Evolutionary conservation across 2,329 filamentous ascomycete species (phyloP).

Genomic region (Colletotrichum salicis): DNA sequence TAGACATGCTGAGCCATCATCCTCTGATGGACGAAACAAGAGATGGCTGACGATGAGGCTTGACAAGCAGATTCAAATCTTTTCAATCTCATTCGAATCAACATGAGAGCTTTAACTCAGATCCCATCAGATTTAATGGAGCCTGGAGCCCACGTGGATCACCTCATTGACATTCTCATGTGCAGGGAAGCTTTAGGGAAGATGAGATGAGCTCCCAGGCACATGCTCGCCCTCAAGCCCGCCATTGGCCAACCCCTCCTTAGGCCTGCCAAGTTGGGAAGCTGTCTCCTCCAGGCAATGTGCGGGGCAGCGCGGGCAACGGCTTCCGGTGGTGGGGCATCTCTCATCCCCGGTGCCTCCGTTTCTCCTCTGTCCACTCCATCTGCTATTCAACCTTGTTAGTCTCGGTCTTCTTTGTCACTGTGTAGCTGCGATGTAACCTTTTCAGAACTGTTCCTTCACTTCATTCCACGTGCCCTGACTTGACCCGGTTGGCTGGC

Average conservation of each 20-base stretch:
- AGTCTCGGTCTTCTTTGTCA: background rate
- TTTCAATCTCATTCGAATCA: background rate
- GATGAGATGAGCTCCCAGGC: conserved; percentile 1
- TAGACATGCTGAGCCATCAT: too few species aligned
- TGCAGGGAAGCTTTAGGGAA: background rate
- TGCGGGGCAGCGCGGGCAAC: conserved; percentile 11
- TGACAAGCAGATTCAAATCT: background rate
- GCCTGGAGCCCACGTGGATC: background rate
- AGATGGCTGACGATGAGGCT: background rate
- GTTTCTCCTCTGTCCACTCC: background rate
- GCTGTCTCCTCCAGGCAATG: background rate
- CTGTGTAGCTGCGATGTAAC: too few species aligned
- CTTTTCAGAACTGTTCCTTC: background rate
- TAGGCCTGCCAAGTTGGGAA: conserved; percentile 23
- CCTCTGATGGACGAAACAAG: background rate
- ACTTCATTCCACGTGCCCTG: background rate
- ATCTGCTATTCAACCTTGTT: background rate
- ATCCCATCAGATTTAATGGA: background rate
- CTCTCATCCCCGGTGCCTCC: background rate
- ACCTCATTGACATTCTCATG: background rate
- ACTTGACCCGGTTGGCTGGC: conserved; percentile 16
- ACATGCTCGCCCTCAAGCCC: conserved; percentile 15
- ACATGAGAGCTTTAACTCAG: background rate
- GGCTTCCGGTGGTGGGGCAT: background rate
- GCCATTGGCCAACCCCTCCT: conserved; percentile 13